These are phyloP conservation scores for Heliamphora exappendiculata DNA, from an alignment of 148 eudicot species.

Conservation along the genomic window DNA sequence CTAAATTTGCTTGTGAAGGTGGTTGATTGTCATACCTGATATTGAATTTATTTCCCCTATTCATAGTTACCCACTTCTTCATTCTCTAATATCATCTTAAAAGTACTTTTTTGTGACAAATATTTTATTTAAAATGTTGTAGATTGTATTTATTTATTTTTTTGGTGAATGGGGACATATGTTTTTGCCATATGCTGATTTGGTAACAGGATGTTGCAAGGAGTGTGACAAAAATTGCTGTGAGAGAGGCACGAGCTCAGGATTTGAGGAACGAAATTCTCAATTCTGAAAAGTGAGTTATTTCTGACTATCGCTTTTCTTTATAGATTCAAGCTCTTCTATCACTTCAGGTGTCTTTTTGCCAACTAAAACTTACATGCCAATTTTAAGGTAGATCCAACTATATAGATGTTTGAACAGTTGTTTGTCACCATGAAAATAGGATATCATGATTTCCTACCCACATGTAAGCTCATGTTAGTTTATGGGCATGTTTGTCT, in stretches of 20 bases:
- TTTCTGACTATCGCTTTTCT: background rate
- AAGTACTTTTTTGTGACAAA: background rate
- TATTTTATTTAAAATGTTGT: background rate
- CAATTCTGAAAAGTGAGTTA: constrained; percentile 76
- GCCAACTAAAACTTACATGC: background rate
- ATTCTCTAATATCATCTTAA: background rate
- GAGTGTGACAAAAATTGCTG: constrained; percentile 79
- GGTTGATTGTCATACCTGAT: background rate
- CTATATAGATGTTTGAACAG: background rate
- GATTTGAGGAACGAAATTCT: constrained; percentile 89
- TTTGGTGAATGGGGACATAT: background rate
- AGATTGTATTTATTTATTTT: background rate
- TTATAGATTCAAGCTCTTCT: background rate
- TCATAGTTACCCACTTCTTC: background rate
- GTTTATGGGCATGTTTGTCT: background rate
- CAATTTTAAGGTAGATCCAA: background rate
- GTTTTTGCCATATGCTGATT: constrained; percentile 4
- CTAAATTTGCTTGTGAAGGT: background rate
- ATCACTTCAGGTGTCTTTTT: background rate
- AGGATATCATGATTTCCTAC: background rate
- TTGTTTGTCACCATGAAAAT: background rate
- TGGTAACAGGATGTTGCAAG: constrained; percentile 72
- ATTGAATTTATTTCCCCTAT: background rate
- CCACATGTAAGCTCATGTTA: background rate
- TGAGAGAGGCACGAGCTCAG: constrained; percentile 85